phyloP scores from a whole-genome alignment of 2,329 filamentous ascomycete genomes.

The Biscogniauxia sp. region DNA sequence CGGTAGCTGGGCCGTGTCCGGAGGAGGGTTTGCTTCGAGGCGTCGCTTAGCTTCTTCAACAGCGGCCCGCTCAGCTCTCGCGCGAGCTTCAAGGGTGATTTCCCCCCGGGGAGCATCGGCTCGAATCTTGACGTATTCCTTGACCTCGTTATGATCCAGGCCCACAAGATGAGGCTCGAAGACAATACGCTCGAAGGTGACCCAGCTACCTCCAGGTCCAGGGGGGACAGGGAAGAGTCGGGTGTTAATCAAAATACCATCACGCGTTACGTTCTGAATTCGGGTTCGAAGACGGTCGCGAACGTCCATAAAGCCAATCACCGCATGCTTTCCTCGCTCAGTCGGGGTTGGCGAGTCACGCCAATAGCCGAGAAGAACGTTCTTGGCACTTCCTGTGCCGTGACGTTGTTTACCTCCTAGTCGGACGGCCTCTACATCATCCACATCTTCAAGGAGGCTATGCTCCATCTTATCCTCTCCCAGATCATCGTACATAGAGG shows the following conservation, averaged over 20 bases:
- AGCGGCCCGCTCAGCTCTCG: conserved; percentile 40
- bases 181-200: conserved; percentile 59
- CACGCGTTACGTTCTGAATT: conserved; percentile 49
- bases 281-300: conserved; percentile 59
- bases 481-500: conserved; percentile 47
- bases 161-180: conserved; percentile 57
- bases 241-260: conserved; percentile 45
- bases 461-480: conserved; percentile 47
- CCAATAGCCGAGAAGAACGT: conserved; percentile 58
- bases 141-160: conserved; percentile 55
- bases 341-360: conserved; percentile 53
- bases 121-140: conserved; percentile 60
- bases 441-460: conserved; percentile 32
- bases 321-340: conserved; percentile 51
- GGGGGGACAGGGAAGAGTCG: conserved; percentile 48
- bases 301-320: conserved; percentile 62
- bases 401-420: conserved; percentile 29
- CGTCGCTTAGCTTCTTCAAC: conserved; percentile 47
- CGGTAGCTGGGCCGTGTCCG: conserved; percentile 42
- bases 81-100: conserved; percentile 39
- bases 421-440: conserved; percentile 24
- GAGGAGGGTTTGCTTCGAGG: conserved; percentile 41
- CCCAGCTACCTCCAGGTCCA: conserved; percentile 62
- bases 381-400: conserved; percentile 38
- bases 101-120: conserved; percentile 31